Percentiles rank a stretch among this genome's conserved stretches.
These are phyloP conservation scores for Iris pallida DNA, from an alignment of 116 monocot species.

Conservation along the genomic window DNA sequence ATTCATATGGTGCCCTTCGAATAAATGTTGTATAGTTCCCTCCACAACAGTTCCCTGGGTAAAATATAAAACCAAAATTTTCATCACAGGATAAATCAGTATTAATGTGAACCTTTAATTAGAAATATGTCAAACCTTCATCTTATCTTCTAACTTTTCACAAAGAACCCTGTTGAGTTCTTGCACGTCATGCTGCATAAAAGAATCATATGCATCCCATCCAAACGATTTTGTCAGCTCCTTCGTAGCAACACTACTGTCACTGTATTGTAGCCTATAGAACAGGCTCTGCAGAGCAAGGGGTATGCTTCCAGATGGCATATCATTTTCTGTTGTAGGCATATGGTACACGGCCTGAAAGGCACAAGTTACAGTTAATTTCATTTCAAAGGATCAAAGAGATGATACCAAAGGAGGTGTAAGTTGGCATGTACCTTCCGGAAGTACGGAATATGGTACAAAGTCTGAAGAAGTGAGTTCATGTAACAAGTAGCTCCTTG, in stretches of 20 bases:
- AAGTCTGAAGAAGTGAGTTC: conserved; percentile 98
- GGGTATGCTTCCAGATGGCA: conserved; percentile 7
- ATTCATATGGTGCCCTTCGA: conserved; percentile 37
- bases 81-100: background rate
- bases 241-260: conserved; percentile 91
- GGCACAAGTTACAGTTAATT: background rate
- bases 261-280: conserved; percentile 94
- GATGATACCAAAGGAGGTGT: background rate
- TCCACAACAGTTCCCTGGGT: conserved; percentile 36
- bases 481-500: conserved; percentile 99
- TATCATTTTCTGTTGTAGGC: conserved; percentile 95
- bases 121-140: conserved; percentile 55
- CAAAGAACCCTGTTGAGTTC: conserved; percentile 97
- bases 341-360: conserved; percentile 92
- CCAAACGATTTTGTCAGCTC: conserved; percentile 98
- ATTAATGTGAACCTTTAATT: conserved; percentile 1
- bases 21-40: conserved; percentile 33
- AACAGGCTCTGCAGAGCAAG: conserved; percentile 49
- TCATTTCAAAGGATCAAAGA: conserved; percentile 15
- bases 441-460: conserved; percentile 97
- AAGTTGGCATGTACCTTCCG: conserved; percentile 56
- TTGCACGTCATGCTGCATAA: conserved; percentile 99
- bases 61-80: background rate
- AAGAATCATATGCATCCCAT: conserved; percentile 98
- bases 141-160: conserved; percentile 79